Base-by-base conservation (phyloP, 805 yeast species). In the Cyberlindnera maclurae region DNA sequence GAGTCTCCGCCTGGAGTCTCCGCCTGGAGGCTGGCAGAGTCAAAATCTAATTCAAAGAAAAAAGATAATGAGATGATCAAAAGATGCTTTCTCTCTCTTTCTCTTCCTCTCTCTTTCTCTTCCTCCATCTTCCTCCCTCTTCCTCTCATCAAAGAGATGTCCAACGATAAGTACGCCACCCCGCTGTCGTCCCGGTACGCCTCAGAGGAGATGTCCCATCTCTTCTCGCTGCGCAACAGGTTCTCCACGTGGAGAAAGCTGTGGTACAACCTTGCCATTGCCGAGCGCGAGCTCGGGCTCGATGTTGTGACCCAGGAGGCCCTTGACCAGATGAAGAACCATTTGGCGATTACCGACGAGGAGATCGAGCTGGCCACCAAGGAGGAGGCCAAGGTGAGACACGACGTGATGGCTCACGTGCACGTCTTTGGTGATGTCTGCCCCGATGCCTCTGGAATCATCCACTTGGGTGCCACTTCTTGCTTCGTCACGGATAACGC, bases 321-420 rank as follows among this genome's bases (percentile, higher is more conserved):
- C 36, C 76, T 93, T 50, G 82, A 74, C 58, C 85, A 93, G 70
- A 82, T 93, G 87, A 66, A 74, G 47, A 60, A 69, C 16, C 82
- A 93, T 63, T 68, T 90, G 55, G 73, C 64, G 36, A 88, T 93
- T 66, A 80, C 96, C 8, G 97, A 90, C 61, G 94, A 85, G 52
- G 97, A 94, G 58, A 87, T 93, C 47, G 87, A 72, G 41, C 83
- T 71, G 41, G 97, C 98, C 32, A 69, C 89, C 42, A 77, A 75
- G 51, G 97, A 93, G 67, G 98, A 93, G 66, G 96, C 97, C 38
- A 88, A 83, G 62, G 97, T 93, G 42, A 84, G 98, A 70, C 98
- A 93, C 64, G 98, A 93, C 60, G 98, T 93, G 53, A 93, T 93
- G 98, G 96, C 97, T 40, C 98, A 93, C 55, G 98, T 93, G 41